A percentile compares a stretch with the other conserved stretches of the same genome.
Conservation (phyloP, 768 basidiomycete genomes). For the Tricholoma sp. region DNA sequence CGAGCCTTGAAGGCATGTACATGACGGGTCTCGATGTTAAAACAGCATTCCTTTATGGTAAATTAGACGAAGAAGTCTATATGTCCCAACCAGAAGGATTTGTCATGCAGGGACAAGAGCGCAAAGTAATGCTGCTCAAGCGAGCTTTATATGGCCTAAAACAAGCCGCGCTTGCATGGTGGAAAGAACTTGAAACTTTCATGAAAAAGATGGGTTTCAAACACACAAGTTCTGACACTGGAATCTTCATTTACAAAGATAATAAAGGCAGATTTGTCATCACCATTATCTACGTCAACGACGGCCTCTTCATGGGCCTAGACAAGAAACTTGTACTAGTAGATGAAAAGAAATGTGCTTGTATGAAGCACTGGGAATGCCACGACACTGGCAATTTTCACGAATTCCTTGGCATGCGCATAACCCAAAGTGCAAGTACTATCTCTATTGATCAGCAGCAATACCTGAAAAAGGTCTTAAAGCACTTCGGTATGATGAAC, state of each 20-base stretch:
- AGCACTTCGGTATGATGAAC: slow-evolving; percentile 6
- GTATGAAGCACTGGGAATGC: slow-evolving; percentile 20
- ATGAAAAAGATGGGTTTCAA: slow-evolving; percentile 7
- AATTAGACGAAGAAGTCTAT: slow-evolving; percentile 9
- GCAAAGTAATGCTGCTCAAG: slow-evolving; percentile 6
- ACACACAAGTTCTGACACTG: slow-evolving; percentile 1
- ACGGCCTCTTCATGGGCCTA: slow-evolving; percentile 6
- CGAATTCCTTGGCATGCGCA: slow-evolving; percentile 16
- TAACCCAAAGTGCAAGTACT: background rate
- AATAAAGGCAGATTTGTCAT: slow-evolving; percentile 4
- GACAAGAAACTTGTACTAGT: slow-evolving; percentile 1
- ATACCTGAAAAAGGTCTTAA: slow-evolving; percentile 8
- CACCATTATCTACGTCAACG: slow-evolving; percentile 9
- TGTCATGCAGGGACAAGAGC: background rate
- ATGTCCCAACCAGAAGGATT: slow-evolving; percentile 13
- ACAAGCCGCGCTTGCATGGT: slow-evolving; percentile 11
- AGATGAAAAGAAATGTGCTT: slow-evolving; percentile 8
- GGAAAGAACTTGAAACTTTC: slow-evolving; percentile 6
- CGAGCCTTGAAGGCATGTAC: slow-evolving; percentile 9
- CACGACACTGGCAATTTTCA: slow-evolving; percentile 12
- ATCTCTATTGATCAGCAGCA: slow-evolving; percentile 12
- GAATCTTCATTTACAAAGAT: slow-evolving; percentile 7
- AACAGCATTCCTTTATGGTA: slow-evolving; percentile 18
- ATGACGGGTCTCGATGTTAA: slow-evolving; percentile 13
- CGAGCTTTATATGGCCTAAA: slow-evolving; percentile 13